Evolutionary conservation across 177 flowering plant genomes (phyloP), one percentile per base, ranked within the genome.

Genomic region (Telopea speciosissima): DNA sequence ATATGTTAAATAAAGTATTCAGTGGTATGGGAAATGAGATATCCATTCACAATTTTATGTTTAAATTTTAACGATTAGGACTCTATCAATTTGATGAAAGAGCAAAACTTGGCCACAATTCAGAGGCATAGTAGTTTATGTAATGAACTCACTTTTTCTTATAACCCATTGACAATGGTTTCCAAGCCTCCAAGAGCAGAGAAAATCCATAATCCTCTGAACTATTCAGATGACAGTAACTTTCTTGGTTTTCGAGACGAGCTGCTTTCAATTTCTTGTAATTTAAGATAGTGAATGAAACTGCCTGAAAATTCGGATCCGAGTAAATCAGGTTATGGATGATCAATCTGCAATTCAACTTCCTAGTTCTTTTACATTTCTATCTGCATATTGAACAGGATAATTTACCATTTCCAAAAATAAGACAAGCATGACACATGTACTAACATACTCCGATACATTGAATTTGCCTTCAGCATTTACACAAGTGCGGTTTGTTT

Each of bases 111-210:
- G 42, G 25, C 1, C 2, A 49, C 8, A 28, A 23, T 17, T 67
- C 28, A 72, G 7, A 42, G 61, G 40, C 40, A 36, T 36, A 26
- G 31, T 3, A 60, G 56, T 28, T 8, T 8, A 22, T 40, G 33
- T 65, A 58, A 40, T 42, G 26, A 31, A 68, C 72, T 36, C 66
- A 96, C 98, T 95, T 91, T 85, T 77, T 85, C 81, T 93, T 93
- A 82, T 83, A 81, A 68, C 98, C 99, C 89, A 91, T 81, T 23
- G 97, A 93, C 13, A 93, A 68, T 63, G 98, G 99, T 77, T 84
- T 89, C 99, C 98, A 93, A 70, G 95, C 97, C 73, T 90, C 92
- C 79, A 90, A 73, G 73, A 96, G 92, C 66, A 88, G 62, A 60
- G 87, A 70, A 24, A 85, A 74, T 62, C 76, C 68, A 68, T 68